Evolutionary conservation across 2,329 filamentous ascomycete species (phyloP), one percentile per base, ranked within the genome.

Genomic region (Penicillium sp.): DNA sequence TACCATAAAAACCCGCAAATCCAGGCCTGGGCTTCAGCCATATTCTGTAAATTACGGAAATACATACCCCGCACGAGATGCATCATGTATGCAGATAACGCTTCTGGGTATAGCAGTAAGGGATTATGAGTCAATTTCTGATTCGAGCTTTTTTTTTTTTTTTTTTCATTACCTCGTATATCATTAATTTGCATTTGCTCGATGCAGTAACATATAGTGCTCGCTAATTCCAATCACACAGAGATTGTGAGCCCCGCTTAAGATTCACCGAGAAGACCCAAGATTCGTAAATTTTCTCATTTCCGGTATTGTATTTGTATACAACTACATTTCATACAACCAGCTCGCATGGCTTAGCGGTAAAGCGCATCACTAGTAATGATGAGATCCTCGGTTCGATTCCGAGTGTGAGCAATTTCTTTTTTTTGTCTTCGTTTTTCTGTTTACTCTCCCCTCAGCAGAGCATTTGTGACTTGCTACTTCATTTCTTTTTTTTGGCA

Each of bases 361-460:
- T 45, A 36, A 46, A 46, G 32, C 41, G 30, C 43, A 46, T 46
- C 43, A 27, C 13, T 18, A 47, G 45, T 47, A 38, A 39, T 29
- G 26, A 39, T 47, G 8, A 11, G 26, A 47, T 47, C 41, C 34
- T 38, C 34, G 34, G 44, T 38, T 36, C 41, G 41, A 43, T 32
- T 43, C 41, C 41, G 41, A 43, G 41, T 43, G 41, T 43, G 41
- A 43, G 41, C 41, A 43, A 30, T 43, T 19, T 43, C 16, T 43
- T 43, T 43, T 42, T 30, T 30, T 30, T 42, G 11, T 26, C 2
- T 16, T 11, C 26, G n/a, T 30, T 19, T 30, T 43, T 19, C 2
- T 19, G 2, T 10, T 18, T 4, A n/a, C 14, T n/a, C n/a, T n/a
- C 5, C 14, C 11, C 14, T 27, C 18, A 16, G n/a, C n/a, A 10